phyloP scores from a whole-genome alignment of 768 basidiomycete species.

The Tremella yokohamensis region DNA sequence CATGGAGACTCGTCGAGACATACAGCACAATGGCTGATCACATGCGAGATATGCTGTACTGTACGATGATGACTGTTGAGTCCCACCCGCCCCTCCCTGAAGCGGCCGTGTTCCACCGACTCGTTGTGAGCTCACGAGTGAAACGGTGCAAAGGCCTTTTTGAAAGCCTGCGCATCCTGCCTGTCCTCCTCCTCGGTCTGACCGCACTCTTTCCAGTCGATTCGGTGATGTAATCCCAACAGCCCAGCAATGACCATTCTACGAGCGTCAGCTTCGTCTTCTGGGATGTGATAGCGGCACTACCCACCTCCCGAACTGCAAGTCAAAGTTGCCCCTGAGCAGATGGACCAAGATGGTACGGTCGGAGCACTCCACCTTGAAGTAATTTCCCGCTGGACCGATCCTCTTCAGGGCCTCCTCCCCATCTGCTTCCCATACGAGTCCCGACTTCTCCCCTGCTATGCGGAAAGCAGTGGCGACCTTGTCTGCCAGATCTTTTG shows the following conservation, averaged over 20 bases:
- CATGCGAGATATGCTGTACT: background rate
- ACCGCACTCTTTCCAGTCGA: slow-evolving; percentile 89
- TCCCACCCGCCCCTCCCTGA: no score
- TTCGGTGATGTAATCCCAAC: slow-evolving; percentile 69
- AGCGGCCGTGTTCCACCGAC: no score
- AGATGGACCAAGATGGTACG: slow-evolving; percentile 82
- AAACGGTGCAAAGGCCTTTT: slow-evolving; percentile 66
- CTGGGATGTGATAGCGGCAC: background rate
- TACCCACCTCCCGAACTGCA: slow-evolving; percentile 89
- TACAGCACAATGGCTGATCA: background rate
- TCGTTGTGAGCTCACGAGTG: slow-evolving; percentile 10
- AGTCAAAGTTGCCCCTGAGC: slow-evolving; percentile 72
- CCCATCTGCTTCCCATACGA: slow-evolving; percentile 71
- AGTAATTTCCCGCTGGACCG: slow-evolving; percentile 66
- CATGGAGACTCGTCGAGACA: no score
- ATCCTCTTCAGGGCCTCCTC: slow-evolving; percentile 59
- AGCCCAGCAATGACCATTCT: slow-evolving; percentile 79
- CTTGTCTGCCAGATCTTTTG: slow-evolving; percentile 57
- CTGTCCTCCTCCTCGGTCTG: slow-evolving; percentile 80
- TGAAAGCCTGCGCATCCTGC: slow-evolving; percentile 78
- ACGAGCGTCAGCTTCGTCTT: slow-evolving; percentile 15
- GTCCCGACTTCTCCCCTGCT: slow-evolving; percentile 65
- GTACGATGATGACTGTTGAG: no score
- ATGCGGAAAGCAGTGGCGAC: slow-evolving; percentile 68
- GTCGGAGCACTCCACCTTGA: slow-evolving; percentile 82